Base-by-base conservation (phyloP, 2,329 filamentous ascomycete species). In the Tolypocladium cylindrosporum region DNA sequence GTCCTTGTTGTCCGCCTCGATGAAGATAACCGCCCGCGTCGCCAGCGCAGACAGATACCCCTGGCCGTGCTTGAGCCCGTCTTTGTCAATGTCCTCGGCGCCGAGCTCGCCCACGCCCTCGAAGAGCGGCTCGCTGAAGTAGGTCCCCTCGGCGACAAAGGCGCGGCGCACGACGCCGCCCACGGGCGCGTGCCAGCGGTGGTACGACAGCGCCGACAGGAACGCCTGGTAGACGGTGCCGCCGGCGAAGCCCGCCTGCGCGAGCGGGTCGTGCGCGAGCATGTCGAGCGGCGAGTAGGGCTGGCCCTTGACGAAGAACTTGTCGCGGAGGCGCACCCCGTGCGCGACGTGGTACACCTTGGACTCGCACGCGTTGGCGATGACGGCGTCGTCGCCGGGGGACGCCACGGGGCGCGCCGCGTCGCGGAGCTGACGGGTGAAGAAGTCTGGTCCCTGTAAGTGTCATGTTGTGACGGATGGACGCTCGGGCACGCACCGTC, bases 171-270 rank as follows among this genome's bases (percentile, higher is more conserved):
- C 72, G 6, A 68, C 84, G 0, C 87, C 87, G 6, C 75, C 79
- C 0, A 90, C 79, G n/a, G 87, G 87, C 0, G 82, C 69, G 70
- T 90, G 86, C 87, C 87, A 90, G 34, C 87, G 79, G 69, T 90
- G 87, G 68, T 90, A 90, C 50, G 81, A 85, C 56, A 88, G 71
- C 0, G 85, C 82, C 9, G 79, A 85, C 3, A 90, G 72, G 66
- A 88, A 90, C 0, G 86, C 87, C 65, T 90, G 87, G 69, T 89
- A 90, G 36, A 90, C 74, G 0, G 84, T 88, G 1, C 83, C 87
- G 7, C 81, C 82, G 0, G 75, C 78, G 62, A 89, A 90, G 40
- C 34, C 14, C 1, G 81, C 65, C 9, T 73, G 63, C 0, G 82
- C 74, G 1, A 83, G 68, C 0, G 74, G 65, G 62, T 87, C 82